These are phyloP conservation scores for Plasmodium berghei DNA, from an alignment of 169 alveolate species.

Conservation along the genomic window DNA sequence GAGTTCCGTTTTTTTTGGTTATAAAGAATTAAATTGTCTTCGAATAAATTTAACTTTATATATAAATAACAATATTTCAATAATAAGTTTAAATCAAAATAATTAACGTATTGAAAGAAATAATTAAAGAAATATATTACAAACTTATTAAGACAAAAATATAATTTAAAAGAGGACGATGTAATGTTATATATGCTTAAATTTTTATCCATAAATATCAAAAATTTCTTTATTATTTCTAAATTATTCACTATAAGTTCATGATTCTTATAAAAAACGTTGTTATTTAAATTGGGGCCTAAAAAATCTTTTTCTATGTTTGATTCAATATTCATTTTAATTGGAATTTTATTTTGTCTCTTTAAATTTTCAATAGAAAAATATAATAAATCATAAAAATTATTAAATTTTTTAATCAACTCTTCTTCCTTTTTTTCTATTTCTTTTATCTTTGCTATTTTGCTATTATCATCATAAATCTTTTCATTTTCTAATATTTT, in stretches of 20 bases:
- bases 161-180: constrained; percentile 41
- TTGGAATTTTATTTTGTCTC: not conserved
- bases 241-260: constrained; percentile 24
- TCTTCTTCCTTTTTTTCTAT: constrained; percentile 55
- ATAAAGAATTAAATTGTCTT: constrained; percentile 7
- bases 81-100: constrained; percentile 45
- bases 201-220: constrained; percentile 59
- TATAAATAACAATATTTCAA: constrained; percentile 27
- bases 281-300: not conserved
- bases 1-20: constrained; percentile 18
- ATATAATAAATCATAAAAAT: constrained; percentile 52
- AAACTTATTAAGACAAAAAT: constrained; percentile 57
- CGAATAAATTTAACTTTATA: constrained; percentile 49
- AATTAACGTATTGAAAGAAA: constrained; percentile 39
- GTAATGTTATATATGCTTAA: constrained; percentile 46
- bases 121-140: constrained; percentile 68
- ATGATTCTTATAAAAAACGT: constrained; percentile 17
- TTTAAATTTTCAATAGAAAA: constrained; percentile 42
- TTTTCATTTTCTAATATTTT: constrained; percentile 45
- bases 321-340: constrained; percentile 3
- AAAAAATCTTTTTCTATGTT: not conserved
- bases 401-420: constrained; percentile 55
- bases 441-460: constrained; percentile 28
- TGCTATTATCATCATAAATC: constrained; percentile 29
- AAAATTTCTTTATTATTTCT: constrained; percentile 50